A percentile compares a stretch with the other conserved stretches of the same genome.
Evolutionary conservation across 192 early-diverging fungal species (phyloP).

Genomic region (Backusella tuberculispora): DNA sequence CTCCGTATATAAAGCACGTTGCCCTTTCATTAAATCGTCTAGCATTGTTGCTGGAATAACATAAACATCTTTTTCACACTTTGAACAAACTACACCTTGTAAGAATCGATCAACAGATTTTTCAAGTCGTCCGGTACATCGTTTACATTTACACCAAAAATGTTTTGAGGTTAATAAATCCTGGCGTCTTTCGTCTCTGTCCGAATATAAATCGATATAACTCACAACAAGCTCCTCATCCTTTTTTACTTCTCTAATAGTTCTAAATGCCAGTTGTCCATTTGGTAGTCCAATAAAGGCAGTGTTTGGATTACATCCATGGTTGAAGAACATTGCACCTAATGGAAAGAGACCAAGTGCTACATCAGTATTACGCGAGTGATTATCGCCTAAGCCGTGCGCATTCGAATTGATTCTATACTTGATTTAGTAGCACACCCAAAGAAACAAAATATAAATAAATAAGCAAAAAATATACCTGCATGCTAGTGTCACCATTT

Average conservation of each 20-base stretch:
- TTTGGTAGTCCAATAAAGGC: constrained; percentile 58
- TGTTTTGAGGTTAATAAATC: constrained; percentile 67
- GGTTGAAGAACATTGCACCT: constrained; percentile 72
- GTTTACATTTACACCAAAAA: constrained; percentile 79
- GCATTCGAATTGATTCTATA: constrained; percentile 67
- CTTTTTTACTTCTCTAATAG: constrained; percentile 54
- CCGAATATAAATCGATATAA: constrained; percentile 73
- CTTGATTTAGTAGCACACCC: not conserved
- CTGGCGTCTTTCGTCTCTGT: constrained; percentile 70
- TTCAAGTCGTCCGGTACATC: constrained; percentile 65
- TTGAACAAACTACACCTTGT: constrained; percentile 66
- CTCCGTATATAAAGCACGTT: constrained; percentile 49
- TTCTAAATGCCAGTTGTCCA: constrained; percentile 65
- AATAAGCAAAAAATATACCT: constrained; percentile 52
- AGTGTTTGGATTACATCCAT: constrained; percentile 78
- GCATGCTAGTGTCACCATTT: constrained; percentile 42
- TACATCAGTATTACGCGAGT: constrained; percentile 51
- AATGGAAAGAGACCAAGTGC: constrained; percentile 72
- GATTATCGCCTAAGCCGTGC: constrained; percentile 56
- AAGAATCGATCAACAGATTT: constrained; percentile 72
- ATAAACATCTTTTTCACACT: constrained; percentile 64
- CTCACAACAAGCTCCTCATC: constrained; percentile 66
- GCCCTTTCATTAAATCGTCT: constrained; percentile 60
- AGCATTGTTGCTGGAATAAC: constrained; percentile 46
- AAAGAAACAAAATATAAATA: not conserved